Conservation (phyloP, 1,139 yeast genomes). For the Pichiaceae sp. region DNA sequence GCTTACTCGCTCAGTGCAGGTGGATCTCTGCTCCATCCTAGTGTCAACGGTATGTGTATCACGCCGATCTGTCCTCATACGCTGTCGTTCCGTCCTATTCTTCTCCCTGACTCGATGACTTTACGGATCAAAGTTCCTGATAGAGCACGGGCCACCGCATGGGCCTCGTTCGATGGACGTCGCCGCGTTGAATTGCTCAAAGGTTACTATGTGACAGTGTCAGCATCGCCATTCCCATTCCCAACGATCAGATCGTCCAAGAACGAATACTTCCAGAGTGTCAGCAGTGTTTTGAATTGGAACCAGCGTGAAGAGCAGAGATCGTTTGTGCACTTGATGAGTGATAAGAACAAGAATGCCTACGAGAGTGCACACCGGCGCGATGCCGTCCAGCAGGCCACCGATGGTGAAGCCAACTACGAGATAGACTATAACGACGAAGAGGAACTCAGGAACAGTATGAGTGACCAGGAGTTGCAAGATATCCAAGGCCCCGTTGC, state of each 20-base stretch:
- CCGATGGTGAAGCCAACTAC: constrained; percentile 3
- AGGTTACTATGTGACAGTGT: constrained; percentile 72
- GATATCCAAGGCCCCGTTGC: neutral
- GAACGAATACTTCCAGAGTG: constrained; percentile 77
- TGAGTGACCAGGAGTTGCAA: constrained; percentile 2
- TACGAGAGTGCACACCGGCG: constrained; percentile 8
- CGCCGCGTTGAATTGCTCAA: constrained; percentile 58
- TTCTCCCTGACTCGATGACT: constrained; percentile 79
- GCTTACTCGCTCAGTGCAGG: constrained; percentile 90
- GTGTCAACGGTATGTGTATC: constrained; percentile 79
- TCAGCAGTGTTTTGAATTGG: constrained; percentile 80
- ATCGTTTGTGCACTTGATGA: constrained; percentile 51
- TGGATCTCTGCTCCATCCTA: constrained; percentile 84
- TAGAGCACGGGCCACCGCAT: constrained; percentile 67
- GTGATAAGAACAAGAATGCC: constrained; percentile 34
- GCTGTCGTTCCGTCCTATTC: constrained; percentile 76
- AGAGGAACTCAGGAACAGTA: constrained; percentile 3
- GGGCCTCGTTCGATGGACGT: constrained; percentile 90
- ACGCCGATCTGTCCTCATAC: constrained; percentile 95
- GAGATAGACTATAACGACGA: constrained; percentile 25
- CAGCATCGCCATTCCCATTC: constrained; percentile 76
- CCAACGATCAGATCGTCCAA: constrained; percentile 74
- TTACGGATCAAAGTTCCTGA: constrained; percentile 67
- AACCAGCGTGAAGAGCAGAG: constrained; percentile 76
- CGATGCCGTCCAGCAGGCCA: constrained; percentile 4